These are phyloP conservation scores for Rubroshorea leprosula DNA, from an alignment of 345 rosid genomes.

Conservation along the genomic window DNA sequence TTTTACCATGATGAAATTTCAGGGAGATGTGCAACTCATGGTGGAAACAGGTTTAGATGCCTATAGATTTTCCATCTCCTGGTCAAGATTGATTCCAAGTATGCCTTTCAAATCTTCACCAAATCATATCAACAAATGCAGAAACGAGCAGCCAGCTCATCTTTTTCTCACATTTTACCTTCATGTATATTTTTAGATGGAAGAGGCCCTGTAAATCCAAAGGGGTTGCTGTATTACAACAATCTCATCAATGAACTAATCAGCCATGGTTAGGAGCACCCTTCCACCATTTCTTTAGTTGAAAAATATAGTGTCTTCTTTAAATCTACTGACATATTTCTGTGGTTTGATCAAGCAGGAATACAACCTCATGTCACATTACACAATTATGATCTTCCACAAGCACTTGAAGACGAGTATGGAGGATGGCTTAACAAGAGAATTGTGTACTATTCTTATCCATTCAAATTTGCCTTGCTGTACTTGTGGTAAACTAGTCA, in stretches of 20 bases:
- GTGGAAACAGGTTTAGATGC: constrained; percentile 57
- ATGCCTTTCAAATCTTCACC: not conserved
- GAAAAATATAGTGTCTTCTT: not conserved
- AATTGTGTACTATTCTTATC: constrained; percentile 35
- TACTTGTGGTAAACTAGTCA: not conserved
- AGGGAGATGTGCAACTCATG: constrained; percentile 88
- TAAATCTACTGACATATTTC: not conserved
- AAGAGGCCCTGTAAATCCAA: constrained; percentile 49
- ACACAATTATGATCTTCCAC: constrained; percentile 55
- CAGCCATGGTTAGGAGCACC: constrained; percentile 31
- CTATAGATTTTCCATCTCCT: constrained; percentile 71
- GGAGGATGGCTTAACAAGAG: constrained; percentile 54
- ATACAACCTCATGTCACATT: constrained; percentile 60
- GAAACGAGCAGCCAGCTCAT: not conserved
- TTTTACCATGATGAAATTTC: too few species aligned
- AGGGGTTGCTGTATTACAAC: constrained; percentile 53
- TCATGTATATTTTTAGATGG: constrained; percentile 34
- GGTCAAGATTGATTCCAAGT: constrained; percentile 80
- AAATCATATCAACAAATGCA: not conserved
- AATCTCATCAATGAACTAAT: constrained; percentile 46
- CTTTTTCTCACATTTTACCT: not conserved
- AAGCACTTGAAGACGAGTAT: constrained; percentile 58
- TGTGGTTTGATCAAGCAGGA: constrained; percentile 28
- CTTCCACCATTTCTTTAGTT: not conserved
- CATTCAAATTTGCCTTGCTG: not conserved